Percentiles rank a stretch among this genome's conserved stretches.
These are phyloP conservation scores for Delonix regia DNA, from an alignment of 306 rosid species.

Conservation along the genomic window DNA sequence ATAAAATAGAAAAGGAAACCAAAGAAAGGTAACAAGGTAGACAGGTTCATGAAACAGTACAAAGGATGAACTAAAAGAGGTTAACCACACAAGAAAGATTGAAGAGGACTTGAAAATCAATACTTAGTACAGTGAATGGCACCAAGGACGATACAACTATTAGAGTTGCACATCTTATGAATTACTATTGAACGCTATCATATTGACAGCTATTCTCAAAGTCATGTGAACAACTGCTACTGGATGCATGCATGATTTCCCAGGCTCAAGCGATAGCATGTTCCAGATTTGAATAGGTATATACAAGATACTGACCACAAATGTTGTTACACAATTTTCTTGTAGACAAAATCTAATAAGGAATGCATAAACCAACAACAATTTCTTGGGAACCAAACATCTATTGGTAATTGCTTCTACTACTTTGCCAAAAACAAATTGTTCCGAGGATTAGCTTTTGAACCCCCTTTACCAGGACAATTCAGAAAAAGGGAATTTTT, in stretches of 20 bases:
- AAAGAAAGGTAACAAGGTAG: no score
- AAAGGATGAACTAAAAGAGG: neutral
- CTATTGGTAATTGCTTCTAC: neutral
- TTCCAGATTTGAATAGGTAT: no score
- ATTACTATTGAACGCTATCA: no score
- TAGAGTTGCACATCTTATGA: neutral
- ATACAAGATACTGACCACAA: no score
- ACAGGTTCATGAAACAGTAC: no score
- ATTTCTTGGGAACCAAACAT: neutral
- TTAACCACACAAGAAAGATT: neutral
- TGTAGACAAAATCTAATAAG: no score
- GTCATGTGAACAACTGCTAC: no score
- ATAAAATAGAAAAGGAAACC: no score
- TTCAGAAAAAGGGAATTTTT: neutral
- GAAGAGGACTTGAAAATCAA: neutral
- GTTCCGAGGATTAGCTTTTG: neutral
- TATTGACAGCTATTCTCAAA: no score
- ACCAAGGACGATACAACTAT: neutral
- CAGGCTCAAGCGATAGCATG: no score
- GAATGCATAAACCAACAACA: neutral
- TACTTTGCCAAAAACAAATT: neutral
- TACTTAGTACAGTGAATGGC: neutral
- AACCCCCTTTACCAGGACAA: neutral
- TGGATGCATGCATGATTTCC: no score
- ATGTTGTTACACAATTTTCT: no score